Evolutionary conservation across 108 stramenopile species (phyloP).

Genomic region (Stephanodiscus minutulus): DNA sequence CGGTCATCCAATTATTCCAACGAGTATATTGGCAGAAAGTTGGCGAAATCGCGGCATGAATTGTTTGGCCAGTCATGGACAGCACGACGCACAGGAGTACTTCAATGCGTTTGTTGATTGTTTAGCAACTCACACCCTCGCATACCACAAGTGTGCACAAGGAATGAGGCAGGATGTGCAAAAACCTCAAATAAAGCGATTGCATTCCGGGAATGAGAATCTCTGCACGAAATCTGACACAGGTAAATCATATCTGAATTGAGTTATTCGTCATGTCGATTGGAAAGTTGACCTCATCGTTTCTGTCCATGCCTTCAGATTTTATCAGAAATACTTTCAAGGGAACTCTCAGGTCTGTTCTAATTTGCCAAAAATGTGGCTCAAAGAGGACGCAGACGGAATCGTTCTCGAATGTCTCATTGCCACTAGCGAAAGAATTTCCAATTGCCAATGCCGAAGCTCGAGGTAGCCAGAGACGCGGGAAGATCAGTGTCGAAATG

Average conservation of each 20-base stretch:
- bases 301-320: conserved; percentile 27
- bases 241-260: conserved; percentile 7
- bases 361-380: conserved; percentile 74
- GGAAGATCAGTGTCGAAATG: conserved; percentile 48
- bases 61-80: conserved; percentile 82
- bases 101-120: conserved; percentile 81
- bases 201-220: background rate
- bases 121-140: conserved; percentile 42
- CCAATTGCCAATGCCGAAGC: conserved; percentile 55
- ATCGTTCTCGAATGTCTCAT: conserved; percentile 75
- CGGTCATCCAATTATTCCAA: conserved; percentile 82
- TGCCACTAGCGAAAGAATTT: conserved; percentile 62
- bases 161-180: conserved; percentile 14
- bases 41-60: conserved; percentile 78
- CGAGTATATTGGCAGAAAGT: conserved; percentile 77
- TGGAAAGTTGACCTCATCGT: background rate
- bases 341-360: conserved; percentile 73
- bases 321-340: conserved; percentile 69
- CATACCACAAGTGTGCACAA: conserved; percentile 18
- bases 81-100: conserved; percentile 92
- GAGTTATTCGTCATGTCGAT: background rate
- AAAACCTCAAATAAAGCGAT: conserved; percentile 13
- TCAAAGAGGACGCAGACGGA: conserved; percentile 65
- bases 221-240: background rate
- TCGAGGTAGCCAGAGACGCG: conserved; percentile 9